Evolutionary conservation across 306 rosid genomes (phyloP), one percentile per base, ranked within the genome.

Genomic region (Rosa lucieae): DNA sequence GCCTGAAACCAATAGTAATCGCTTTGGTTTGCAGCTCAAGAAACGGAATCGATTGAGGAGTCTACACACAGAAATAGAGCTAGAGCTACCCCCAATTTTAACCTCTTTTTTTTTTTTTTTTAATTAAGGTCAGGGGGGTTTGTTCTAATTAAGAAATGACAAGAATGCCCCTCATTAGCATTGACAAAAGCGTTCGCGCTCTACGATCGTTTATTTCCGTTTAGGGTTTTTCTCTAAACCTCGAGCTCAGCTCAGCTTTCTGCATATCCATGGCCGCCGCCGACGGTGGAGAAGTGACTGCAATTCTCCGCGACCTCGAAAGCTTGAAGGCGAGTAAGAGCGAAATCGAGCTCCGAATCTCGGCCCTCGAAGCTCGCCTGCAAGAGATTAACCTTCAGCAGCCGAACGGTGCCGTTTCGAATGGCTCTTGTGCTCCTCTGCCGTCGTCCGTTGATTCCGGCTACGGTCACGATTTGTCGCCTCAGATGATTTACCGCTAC

Each of bases 401-500:
- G 10, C 23, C 9, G 29, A 86, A 84, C 82, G 88, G 58, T 71
- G 83, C 66, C 63, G 83, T 72, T 40, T 18, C 76, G n/a, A 76
- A 87, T 48, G 88, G 83, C 12, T 82, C 89, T 65, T 78, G 79
- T 61, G 65, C 85, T 85, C 68, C 90, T n/a, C 8, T 10, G 14
- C 3, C 51, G 5, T 44, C 89, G 51, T 18, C 78, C 43, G 10
- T 80, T n/a, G 81, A 69, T 18, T 80, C 75, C 17, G 61, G 32
- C 43, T 73, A 75, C 12, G 80, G 84, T 4, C 90, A 82, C 67
- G 89, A 86, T 7, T 82, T 95, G 72, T 72, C 90, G 6, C 90
- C 92, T 14, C 81, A 91, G 76, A 82, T 82, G 92, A 92, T 95
- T 67, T 89, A 91, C 87, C 89, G 99, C 82, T 93, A 95, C 88